Evolutionary conservation across 2,329 filamentous ascomycete genomes (phyloP), one percentile per base, ranked within the genome.

Genomic region (Aspergillus sp.): DNA sequence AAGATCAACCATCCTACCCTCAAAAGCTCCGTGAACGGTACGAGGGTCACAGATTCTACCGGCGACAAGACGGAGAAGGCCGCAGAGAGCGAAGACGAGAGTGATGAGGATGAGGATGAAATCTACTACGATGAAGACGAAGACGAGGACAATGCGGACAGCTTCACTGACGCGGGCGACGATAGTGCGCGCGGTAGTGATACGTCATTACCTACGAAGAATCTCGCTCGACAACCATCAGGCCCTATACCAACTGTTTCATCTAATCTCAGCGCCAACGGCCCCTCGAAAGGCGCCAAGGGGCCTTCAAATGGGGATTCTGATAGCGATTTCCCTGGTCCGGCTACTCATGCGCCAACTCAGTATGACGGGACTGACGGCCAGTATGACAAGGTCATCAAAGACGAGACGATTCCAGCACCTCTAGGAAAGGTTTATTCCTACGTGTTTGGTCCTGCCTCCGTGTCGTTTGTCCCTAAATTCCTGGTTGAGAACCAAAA

Each of bases 1-100:
- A 97, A 97, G 76, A 90, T 97, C 31, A 95, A 92, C 17, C 95
- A 99, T 74, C 94, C 95, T 2, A 92, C 92, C 59, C 80, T 99
- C 31, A 92, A 92, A 76, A 97, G 93, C 74, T 96, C 92, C 4
- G 82, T 97, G 3, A 97, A 97, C 65, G 94, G 95, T 3, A 92
- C 96, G 11, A 86, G 87, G 13, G 83, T 97, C 3, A 91, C 93
- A 66, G 89, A 92, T 64, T 89, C 92, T 6, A 88, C 85, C 4
- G 93, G 92, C 23, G 93, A 97, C 76, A 96, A 95, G 80, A 97
- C 92, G 0, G 93, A 96, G 71, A 95, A 96, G 76, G 79, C 81
- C 62, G 76, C 76, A 41, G 91, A 88, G 31, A 90, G 87, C 66
- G 91, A 91, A 3, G 89, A 90, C 7, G 91, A 89, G 46, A 87